Evolutionary conservation across 2,329 filamentous ascomycete species (phyloP), one percentile per base, ranked within the genome.

Genomic region (Claviceps sorghi): DNA sequence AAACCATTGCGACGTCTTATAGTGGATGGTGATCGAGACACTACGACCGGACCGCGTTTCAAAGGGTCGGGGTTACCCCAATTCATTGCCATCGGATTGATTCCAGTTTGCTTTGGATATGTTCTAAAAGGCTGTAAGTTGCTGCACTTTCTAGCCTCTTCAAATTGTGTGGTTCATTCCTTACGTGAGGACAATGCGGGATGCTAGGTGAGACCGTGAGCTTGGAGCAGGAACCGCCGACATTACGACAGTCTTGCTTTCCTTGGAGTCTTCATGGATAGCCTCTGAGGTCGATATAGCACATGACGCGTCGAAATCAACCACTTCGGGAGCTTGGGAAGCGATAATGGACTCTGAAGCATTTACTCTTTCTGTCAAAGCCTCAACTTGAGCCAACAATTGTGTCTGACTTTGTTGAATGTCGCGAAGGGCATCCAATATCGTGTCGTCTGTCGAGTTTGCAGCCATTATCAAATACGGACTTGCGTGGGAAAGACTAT

Each of bases 31-130:
- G 80, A 78, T 60, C 88, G 79, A 29, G 85, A 93, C 44, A 95
- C 91, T 50, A 95, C 84, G 49, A 97, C 86, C 4, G 91, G 91
- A 1, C 91, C 93, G 67, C 91, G 80, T 61, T 82, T 74, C 53
- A 76, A 67, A 41, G 87, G 81, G 65, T 95, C 86, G 52, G 78
- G 70, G 52, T 88, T 80, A 49, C 91, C 91, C 91, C 91, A 97
- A 59, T 86, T 77, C 75, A 97, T 81, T 22, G 82, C 80, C 50
- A 96, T 72, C n/a, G 91, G 90, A 58, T 95, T 87, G 67, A 97
- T 91, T 56, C 91, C 91, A 58, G 87, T 88, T 70, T 96, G 91
- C 60, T 88, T 89, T 30, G 91, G 91, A 68, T 97, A 96, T 6
- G 90, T 95, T 49, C 78, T 80, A 44, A 13, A 42, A 48, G 57